A percentile compares a stretch with the other conserved stretches of the same genome.
Evolutionary conservation across 2,329 filamentous ascomycete species (phyloP).

Genomic region (Fusarium domesticum): DNA sequence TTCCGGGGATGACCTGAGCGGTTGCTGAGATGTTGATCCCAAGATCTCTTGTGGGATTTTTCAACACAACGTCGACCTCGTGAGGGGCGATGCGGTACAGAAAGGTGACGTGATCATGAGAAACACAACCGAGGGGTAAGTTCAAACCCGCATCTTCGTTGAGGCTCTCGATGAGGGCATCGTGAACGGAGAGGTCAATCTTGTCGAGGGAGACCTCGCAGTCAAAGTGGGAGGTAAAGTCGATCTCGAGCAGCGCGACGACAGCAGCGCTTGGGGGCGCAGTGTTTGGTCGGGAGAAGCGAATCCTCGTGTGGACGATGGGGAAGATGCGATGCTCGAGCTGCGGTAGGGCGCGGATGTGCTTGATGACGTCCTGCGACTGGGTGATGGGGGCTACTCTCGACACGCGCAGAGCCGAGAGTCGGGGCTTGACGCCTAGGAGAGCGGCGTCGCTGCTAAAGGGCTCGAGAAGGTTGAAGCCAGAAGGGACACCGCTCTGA

Average conservation of each 20-base stretch:
- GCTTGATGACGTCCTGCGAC: constrained; percentile 57
- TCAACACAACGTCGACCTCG: constrained; percentile 44
- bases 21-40: constrained; percentile 60
- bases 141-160: constrained; percentile 46
- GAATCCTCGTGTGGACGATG: constrained; percentile 68
- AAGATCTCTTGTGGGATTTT: constrained; percentile 50
- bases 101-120: constrained; percentile 73
- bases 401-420: constrained; percentile 72
- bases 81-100: constrained; percentile 64
- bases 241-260: constrained; percentile 69
- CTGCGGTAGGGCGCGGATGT: constrained; percentile 62
- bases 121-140: constrained; percentile 61
- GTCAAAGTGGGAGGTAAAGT: constrained; percentile 68
- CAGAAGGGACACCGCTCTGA: constrained; percentile 64
- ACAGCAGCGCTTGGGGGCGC: constrained; percentile 58
- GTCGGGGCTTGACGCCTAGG: constrained; percentile 57
- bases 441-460: constrained; percentile 65
- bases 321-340: constrained; percentile 64
- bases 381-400: constrained; percentile 67
- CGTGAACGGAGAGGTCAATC: constrained; percentile 55
- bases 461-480: constrained; percentile 73
- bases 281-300: constrained; percentile 64
- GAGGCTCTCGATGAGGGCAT: constrained; percentile 58
- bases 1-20: constrained; percentile 52
- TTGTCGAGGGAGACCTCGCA: constrained; percentile 62